Evolutionary conservation across 306 rosid genomes (phyloP).

Genomic region (Cucumis melo): DNA sequence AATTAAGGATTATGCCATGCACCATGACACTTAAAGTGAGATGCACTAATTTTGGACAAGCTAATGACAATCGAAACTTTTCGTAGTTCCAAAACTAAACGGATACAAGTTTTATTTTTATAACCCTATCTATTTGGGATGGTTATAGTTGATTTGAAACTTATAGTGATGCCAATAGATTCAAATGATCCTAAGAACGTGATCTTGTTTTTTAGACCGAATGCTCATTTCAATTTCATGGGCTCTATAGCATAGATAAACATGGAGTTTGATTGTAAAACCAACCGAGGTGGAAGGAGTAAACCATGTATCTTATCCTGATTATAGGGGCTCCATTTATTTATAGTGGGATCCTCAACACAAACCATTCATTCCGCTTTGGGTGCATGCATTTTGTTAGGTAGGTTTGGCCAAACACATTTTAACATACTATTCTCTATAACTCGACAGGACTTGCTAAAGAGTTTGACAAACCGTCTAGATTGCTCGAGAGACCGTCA

Average conservation of each 20-base stretch:
- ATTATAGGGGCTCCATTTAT: too few relatives aligned
- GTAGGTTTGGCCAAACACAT: not conserved
- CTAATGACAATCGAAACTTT: not conserved
- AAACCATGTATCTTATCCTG: too few relatives aligned
- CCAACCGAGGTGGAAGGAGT: too few relatives aligned
- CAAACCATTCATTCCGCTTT: not conserved
- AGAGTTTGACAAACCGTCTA: slow-evolving; percentile 73
- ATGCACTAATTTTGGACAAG: not conserved
- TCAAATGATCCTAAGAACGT: not conserved
- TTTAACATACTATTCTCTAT: not conserved
- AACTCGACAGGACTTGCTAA: slow-evolving; percentile 41
- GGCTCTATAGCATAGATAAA: too few relatives aligned
- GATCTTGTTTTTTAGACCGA: too few relatives aligned
- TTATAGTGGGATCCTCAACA: too few relatives aligned
- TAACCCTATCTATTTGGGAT: not conserved
- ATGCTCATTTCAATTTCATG: too few relatives aligned
- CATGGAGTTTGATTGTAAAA: too few relatives aligned
- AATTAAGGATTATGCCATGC: not conserved
- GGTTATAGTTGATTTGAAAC: not conserved
- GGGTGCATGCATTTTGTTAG: not conserved
- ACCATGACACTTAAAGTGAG: not conserved
- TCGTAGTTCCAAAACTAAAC: not conserved
- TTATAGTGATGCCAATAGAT: not conserved
- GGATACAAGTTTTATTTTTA: not conserved
- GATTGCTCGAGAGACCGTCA: slow-evolving; percentile 60